Evolutionary conservation across 805 yeast genomes (phyloP).

Genomic region (Starmerella cellae): DNA sequence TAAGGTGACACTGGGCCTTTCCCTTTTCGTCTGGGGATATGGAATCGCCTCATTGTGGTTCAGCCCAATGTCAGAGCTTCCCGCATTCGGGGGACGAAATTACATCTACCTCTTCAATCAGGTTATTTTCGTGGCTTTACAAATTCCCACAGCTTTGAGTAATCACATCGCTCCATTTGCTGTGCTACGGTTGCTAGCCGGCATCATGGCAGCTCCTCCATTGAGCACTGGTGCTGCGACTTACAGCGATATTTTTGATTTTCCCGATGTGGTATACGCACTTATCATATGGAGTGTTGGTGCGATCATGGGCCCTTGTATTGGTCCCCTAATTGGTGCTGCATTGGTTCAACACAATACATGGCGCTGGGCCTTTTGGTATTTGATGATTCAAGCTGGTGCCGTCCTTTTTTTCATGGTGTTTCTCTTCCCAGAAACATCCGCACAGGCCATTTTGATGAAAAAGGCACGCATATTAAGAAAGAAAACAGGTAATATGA

Average conservation of each 20-base stretch:
- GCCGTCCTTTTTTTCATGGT: conserved; percentile 28
- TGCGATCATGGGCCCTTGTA: conserved; percentile 41
- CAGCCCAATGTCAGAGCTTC: conserved; percentile 43
- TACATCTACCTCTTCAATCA: conserved; percentile 36
- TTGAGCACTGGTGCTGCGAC: conserved; percentile 49
- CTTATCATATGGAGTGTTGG: conserved; percentile 42
- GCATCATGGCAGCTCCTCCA: conserved; percentile 44
- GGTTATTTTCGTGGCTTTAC: conserved; percentile 38
- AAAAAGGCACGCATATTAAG: conserved; percentile 39
- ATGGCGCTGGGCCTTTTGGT: conserved; percentile 50
- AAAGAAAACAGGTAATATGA: conserved; percentile 27
- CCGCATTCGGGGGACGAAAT: conserved; percentile 37
- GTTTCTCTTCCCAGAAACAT: conserved; percentile 39
- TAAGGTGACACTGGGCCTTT: conserved; percentile 38
- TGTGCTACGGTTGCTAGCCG: conserved; percentile 40
- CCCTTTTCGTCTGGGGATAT: conserved; percentile 46
- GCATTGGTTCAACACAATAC: conserved; percentile 32
- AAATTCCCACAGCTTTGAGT: conserved; percentile 44
- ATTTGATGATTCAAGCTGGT: conserved; percentile 32
- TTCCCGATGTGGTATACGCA: conserved; percentile 35
- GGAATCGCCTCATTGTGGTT: conserved; percentile 47
- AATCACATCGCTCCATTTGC: conserved; percentile 39
- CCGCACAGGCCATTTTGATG: conserved; percentile 32
- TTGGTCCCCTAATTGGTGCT: conserved; percentile 50
- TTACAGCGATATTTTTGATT: conserved; percentile 36